phyloP scores from a whole-genome alignment of 139 green algal species.

The Picochlorum sp. region DNA sequence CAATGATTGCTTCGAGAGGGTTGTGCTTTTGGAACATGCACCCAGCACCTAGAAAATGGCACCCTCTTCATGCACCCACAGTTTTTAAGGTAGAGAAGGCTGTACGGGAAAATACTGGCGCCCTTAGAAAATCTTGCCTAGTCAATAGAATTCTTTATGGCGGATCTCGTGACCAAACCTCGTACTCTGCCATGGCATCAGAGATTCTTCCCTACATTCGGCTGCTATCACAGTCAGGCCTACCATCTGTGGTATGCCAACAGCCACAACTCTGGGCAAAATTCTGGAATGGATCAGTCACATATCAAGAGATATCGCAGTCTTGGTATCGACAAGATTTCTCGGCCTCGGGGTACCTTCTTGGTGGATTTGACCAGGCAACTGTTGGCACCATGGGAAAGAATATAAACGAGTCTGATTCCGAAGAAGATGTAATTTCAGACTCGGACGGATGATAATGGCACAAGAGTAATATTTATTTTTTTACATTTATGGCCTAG shows the following conservation, averaged over 20 bases:
- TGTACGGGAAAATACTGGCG: constrained; percentile 3
- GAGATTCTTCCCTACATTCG: background rate
- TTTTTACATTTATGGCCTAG: background rate
- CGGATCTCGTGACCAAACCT: background rate
- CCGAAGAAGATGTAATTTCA: background rate
- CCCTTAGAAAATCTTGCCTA: constrained; percentile 5
- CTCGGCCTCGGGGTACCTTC: background rate
- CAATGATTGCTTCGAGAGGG: constrained; percentile 32
- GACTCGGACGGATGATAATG: background rate
- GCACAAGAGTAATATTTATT: background rate
- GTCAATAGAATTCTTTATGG: background rate
- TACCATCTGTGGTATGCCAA: background rate
- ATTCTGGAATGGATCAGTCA: constrained; percentile 16
- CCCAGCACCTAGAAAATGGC: constrained; percentile 33
- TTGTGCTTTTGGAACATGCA: constrained; percentile 39
- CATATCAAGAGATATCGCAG: background rate
- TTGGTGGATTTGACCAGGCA: too few species aligned
- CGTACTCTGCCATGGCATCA: background rate
- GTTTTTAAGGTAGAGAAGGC: constrained; percentile 3
- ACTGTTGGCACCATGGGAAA: too few species aligned
- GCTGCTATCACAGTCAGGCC: background rate
- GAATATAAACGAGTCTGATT: too few species aligned
- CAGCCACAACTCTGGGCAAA: constrained; percentile 10
- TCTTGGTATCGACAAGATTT: too few species aligned
- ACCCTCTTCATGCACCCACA: constrained; percentile 18